Evolutionary conservation across 2,329 filamentous ascomycete genomes (phyloP).

Genomic region (Aureobasidium sp.): DNA sequence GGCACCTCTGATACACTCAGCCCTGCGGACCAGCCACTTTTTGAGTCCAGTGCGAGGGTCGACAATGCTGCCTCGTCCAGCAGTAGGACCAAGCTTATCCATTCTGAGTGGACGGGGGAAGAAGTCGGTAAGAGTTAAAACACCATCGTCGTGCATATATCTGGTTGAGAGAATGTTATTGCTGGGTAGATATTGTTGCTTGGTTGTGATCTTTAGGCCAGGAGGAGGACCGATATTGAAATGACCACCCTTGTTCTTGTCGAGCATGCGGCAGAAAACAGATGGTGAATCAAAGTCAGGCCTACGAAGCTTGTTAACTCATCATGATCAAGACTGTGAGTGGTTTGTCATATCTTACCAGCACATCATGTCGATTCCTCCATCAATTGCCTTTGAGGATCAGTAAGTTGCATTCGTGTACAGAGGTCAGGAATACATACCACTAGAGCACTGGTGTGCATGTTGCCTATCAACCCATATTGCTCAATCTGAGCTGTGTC

Average conservation of each 20-base stretch:
- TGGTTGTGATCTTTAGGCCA: constrained; percentile 55
- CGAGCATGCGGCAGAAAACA: constrained; percentile 66
- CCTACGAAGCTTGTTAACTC: constrained; percentile 23
- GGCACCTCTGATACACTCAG: constrained; percentile 64
- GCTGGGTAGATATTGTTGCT: constrained; percentile 70
- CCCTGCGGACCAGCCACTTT: constrained; percentile 62
- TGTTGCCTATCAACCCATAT: constrained; percentile 71
- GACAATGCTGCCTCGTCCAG: constrained; percentile 16
- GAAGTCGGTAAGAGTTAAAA: constrained; percentile 67
- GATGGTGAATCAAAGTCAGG: constrained; percentile 73
- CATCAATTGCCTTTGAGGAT: constrained; percentile 51
- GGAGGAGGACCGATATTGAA: constrained; percentile 54
- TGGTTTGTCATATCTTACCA: constrained; percentile 33
- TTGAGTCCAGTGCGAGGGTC: constrained; percentile 53
- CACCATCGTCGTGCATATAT: constrained; percentile 70
- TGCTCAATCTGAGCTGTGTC: constrained; percentile 52
- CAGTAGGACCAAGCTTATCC: constrained; percentile 36
- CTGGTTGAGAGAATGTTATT: constrained; percentile 70
- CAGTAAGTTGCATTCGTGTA: not conserved
- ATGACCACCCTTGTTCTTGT: constrained; percentile 67
- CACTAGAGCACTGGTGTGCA: constrained; percentile 70
- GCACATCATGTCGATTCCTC: constrained; percentile 71
- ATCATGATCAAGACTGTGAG: not conserved
- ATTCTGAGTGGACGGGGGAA: constrained; percentile 60
- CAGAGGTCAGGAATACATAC: not conserved